Evolutionary conservation across 2,329 filamentous ascomycete genomes (phyloP).

Genomic region (Curvularia lunata): DNA sequence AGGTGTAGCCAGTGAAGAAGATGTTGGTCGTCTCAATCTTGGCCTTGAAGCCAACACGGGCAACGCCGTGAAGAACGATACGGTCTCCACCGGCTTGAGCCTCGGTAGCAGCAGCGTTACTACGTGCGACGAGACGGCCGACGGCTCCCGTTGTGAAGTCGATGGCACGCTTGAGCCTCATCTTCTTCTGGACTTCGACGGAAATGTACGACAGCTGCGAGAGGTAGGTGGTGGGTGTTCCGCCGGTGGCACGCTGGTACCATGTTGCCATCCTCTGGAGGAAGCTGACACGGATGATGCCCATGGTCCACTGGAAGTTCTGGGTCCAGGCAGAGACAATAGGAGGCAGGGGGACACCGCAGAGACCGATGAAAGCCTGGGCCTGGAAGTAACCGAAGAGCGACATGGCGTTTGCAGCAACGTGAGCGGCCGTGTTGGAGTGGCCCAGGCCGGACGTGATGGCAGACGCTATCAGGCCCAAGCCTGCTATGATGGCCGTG

Average conservation of each 20-base stretch:
- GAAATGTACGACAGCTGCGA: slow-evolving; percentile 76
- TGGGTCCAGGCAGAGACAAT: slow-evolving; percentile 94
- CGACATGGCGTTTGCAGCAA: slow-evolving; percentile 91
- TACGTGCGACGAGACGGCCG: slow-evolving; percentile 47
- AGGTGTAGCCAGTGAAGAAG: slow-evolving; percentile 88
- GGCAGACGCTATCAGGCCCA: slow-evolving; percentile 83
- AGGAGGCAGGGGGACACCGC: slow-evolving; percentile 79
- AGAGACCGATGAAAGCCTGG: slow-evolving; percentile 89
- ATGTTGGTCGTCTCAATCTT: slow-evolving; percentile 89
- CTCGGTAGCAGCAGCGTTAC: slow-evolving; percentile 56
- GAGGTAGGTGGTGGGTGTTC: slow-evolving; percentile 79
- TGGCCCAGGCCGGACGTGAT: slow-evolving; percentile 89
- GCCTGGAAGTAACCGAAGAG: slow-evolving; percentile 94
- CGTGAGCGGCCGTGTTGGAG: slow-evolving; percentile 91
- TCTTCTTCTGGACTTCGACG: slow-evolving; percentile 82
- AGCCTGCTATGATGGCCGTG: slow-evolving; percentile 83
- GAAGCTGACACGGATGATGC: slow-evolving; percentile 86
- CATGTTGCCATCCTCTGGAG: slow-evolving; percentile 89
- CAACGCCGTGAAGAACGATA: slow-evolving; percentile 75
- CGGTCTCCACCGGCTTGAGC: slow-evolving; percentile 40
- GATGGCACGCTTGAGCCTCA: slow-evolving; percentile 55
- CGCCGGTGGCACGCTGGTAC: slow-evolving; percentile 94
- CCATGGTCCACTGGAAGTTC: slow-evolving; percentile 98
- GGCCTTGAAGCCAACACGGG: slow-evolving; percentile 85
- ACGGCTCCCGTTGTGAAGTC: slow-evolving; percentile 29